Percentiles rank a stretch among this genome's conserved stretches.
phyloP scores from a whole-genome alignment of 768 basidiomycete genomes.

The Chlorophyllum brunneum region DNA sequence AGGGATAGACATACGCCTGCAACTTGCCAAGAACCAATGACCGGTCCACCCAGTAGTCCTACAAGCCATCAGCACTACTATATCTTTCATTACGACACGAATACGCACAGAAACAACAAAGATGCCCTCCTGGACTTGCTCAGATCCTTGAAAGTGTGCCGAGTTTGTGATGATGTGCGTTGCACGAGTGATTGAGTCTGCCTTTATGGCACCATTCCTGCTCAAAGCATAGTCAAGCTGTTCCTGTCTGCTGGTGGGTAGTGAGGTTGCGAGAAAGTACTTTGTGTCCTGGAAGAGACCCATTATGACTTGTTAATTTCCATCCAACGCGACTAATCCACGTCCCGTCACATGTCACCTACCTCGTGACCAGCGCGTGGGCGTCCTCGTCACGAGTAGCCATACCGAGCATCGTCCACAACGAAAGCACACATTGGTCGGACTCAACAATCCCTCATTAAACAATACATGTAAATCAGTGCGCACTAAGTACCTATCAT shows the following conservation, averaged over 20 bases:
- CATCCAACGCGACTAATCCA: background rate
- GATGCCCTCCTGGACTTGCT: constrained; percentile 31
- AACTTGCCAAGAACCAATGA: constrained; percentile 52
- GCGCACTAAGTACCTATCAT: too few relatives aligned
- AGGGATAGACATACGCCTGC: constrained; percentile 44
- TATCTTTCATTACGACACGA: background rate
- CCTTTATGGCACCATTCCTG: constrained; percentile 44
- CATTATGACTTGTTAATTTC: constrained; percentile 2
- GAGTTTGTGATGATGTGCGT: constrained; percentile 51
- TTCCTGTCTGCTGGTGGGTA: constrained; percentile 34
- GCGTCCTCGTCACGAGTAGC: too few relatives aligned
- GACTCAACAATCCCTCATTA: too few relatives aligned
- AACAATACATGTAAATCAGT: too few relatives aligned
- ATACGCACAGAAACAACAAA: constrained; percentile 35
- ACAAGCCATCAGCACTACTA: constrained; percentile 4
- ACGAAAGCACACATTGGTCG: too few relatives aligned
- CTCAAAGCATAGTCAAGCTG: constrained; percentile 48
- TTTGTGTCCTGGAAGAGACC: constrained; percentile 34
- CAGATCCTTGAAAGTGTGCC: constrained; percentile 50
- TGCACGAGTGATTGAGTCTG: constrained; percentile 29
- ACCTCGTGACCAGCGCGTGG: background rate
- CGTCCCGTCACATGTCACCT: background rate
- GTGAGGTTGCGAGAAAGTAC: constrained; percentile 49
- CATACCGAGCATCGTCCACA: too few relatives aligned
- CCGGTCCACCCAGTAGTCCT: constrained; percentile 71